Evolutionary conservation across 768 basidiomycete species (phyloP).

Genomic region (Suillus lakei): DNA sequence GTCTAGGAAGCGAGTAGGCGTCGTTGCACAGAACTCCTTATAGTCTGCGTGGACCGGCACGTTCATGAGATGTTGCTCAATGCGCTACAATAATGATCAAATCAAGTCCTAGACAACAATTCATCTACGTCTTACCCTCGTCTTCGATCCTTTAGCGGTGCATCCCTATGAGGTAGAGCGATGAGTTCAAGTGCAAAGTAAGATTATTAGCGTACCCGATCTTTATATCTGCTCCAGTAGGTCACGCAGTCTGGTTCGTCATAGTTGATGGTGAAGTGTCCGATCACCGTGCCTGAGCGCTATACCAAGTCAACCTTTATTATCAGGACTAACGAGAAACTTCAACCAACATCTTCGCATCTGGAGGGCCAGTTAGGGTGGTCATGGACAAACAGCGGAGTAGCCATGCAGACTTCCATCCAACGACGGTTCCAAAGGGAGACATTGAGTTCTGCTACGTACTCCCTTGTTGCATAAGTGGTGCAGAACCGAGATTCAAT

Average conservation of each 20-base stretch:
- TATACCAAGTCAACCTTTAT: constrained; percentile 1
- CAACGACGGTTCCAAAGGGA: constrained; percentile 27
- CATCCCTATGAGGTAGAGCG: constrained; percentile 26
- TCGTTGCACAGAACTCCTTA: constrained; percentile 40
- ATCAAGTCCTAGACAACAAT: not conserved
- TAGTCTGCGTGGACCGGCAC: constrained; percentile 30
- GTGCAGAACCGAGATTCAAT: constrained; percentile 26
- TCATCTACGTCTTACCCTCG: constrained; percentile 16
- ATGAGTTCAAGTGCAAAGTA: not conserved
- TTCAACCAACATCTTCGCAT: constrained; percentile 29
- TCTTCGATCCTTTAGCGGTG: constrained; percentile 23
- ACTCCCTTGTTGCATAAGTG: constrained; percentile 33
- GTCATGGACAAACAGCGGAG: constrained; percentile 26
- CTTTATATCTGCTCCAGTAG: constrained; percentile 26
- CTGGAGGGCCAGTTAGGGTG: constrained; percentile 14
- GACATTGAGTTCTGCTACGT: constrained; percentile 34
- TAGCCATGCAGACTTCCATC: constrained; percentile 25
- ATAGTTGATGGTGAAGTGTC: constrained; percentile 30
- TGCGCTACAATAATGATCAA: constrained; percentile 20
- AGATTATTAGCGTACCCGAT: constrained; percentile 24
- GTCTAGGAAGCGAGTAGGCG: constrained; percentile 27
- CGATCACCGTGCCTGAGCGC: constrained; percentile 26
- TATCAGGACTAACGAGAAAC: not conserved
- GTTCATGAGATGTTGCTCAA: constrained; percentile 31
- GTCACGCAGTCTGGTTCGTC: constrained; percentile 32